Percentiles rank a stretch among this genome's conserved stretches.
Evolutionary conservation across 2,329 filamentous ascomycete genomes (phyloP).

Genomic region (Stemphylium beticola): DNA sequence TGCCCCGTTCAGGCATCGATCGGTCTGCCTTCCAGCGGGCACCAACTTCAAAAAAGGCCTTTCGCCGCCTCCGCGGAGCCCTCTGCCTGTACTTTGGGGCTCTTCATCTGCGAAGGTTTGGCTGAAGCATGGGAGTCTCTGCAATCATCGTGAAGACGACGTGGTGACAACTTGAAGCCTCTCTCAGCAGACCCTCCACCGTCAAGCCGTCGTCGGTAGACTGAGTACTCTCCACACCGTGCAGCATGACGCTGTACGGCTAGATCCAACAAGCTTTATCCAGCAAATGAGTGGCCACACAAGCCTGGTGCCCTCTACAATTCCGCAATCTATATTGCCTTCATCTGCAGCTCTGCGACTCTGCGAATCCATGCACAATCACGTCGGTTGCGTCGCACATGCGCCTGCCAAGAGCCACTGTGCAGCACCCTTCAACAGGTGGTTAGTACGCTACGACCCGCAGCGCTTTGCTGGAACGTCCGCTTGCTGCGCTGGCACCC

Average conservation of each 20-base stretch:
- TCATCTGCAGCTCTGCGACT: conserved; percentile 14
- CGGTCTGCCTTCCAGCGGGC: conserved; percentile 15
- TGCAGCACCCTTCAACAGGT: conserved; percentile 4
- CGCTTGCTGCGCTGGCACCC: conserved; percentile 12
- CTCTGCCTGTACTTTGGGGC: conserved; percentile 5
- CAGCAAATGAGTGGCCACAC: conserved; percentile 13
- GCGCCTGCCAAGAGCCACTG: conserved; percentile 7
- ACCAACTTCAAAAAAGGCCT: conserved; percentile 12
- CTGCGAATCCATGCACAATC: conserved; percentile 17
- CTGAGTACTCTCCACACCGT: background rate
- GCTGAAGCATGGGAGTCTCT: conserved; percentile 1
- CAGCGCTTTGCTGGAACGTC: background rate
- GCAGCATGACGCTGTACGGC: background rate
- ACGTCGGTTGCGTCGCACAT: conserved; percentile 13
- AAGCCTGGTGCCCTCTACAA: background rate
- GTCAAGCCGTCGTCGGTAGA: background rate
- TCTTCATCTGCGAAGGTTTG: conserved; percentile 1
- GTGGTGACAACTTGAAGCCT: background rate
- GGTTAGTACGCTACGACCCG: background rate
- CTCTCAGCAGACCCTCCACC: conserved; percentile 1
- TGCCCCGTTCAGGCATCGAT: conserved; percentile 11
- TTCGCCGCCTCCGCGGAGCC: conserved; percentile 14
- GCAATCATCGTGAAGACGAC: conserved; percentile 1
- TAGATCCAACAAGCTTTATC: conserved; percentile 8
- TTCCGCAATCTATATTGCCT: conserved; percentile 16